Evolutionary conservation across 2,329 filamentous ascomycete genomes (phyloP), one percentile per base, ranked within the genome.

Genomic region (Arthrinium phaeospermum): DNA sequence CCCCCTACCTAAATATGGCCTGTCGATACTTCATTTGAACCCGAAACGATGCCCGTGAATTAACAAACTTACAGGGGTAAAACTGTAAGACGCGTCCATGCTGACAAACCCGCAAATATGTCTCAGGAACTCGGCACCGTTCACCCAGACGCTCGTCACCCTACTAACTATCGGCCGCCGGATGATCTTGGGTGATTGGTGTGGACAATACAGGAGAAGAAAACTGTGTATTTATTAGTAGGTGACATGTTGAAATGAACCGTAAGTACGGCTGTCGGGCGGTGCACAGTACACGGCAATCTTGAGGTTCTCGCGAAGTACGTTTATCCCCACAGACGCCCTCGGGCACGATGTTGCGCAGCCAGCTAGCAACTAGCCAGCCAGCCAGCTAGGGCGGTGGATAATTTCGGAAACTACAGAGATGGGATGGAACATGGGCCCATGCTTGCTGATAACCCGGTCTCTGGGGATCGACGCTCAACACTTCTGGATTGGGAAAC

Each of bases 71-170:
- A n/a, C n/a, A n/a, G n/a, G n/a, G n/a, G n/a, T n/a, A n/a, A n/a
- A n/a, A n/a, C n/a, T n/a, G n/a, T n/a, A 30, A 34, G 24, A 34
- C 51, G 27, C 24, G 24, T 45, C 51, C 51, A 53, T 16, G 51
- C 51, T 53, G 53, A 51, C 49, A 51, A 24, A 51, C 49, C 22
- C 19, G 1, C 22, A 14, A 34, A 34, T 22, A 57, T n/a, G 57
- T 64, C 57, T 64, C 57, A 64, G 57, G 57, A n/a, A 64, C 30
- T 64, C 57, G 57, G 57, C 34, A 64, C 30, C 57, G 57, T 64
- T 61, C 16, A 64, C 12, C 19, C 57, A 64, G 12, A 13, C 57
- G 34, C 27, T 22, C 27, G 3, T 27, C 49, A 53, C 24, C 13
- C 1, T 27, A 5, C 51, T 30, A 30, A 2, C n/a, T 53, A 53